phyloP scores from a whole-genome alignment of 139 green algal species.

The Volvox africanus region DNA sequence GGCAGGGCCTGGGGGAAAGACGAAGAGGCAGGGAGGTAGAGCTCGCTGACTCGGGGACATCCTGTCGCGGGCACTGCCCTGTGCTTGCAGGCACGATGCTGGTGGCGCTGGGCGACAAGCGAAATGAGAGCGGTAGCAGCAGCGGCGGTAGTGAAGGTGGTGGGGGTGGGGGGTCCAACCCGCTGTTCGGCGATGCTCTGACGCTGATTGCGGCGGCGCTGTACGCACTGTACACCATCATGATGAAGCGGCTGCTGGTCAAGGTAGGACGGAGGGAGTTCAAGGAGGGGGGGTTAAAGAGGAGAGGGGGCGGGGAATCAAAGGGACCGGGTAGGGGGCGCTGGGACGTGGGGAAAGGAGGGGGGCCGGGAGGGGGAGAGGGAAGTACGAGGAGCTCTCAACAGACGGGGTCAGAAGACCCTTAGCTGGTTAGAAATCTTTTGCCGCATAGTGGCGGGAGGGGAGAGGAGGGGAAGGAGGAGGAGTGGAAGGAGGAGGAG shows the following conservation, averaged over 20 bases:
- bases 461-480: too few relatives aligned
- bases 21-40: not conserved
- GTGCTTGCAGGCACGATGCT: slow-evolving; percentile 50
- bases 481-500: too few relatives aligned
- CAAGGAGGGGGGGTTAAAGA: too few relatives aligned
- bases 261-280: slow-evolving; percentile 2
- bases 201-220: slow-evolving; percentile 80
- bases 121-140: not conserved
- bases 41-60: too few relatives aligned
- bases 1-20: not conserved
- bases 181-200: slow-evolving; percentile 81
- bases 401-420: too few relatives aligned
- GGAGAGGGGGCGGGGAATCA: too few relatives aligned
- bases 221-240: slow-evolving; percentile 91
- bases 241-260: slow-evolving; percentile 63
- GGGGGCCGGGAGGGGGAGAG: too few relatives aligned
- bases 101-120: slow-evolving; percentile 53
- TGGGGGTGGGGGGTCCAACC: not conserved
- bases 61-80: not conserved
- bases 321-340: too few relatives aligned
- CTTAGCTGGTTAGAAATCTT: too few relatives aligned
- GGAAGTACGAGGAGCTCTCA: too few relatives aligned
- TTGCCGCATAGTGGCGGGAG: too few relatives aligned
- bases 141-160: not conserved
- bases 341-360: too few relatives aligned